These are phyloP conservation scores for Terfezia boudieri DNA, from an alignment of 495 filamentous ascomycete genomes.

Conservation along the genomic window DNA sequence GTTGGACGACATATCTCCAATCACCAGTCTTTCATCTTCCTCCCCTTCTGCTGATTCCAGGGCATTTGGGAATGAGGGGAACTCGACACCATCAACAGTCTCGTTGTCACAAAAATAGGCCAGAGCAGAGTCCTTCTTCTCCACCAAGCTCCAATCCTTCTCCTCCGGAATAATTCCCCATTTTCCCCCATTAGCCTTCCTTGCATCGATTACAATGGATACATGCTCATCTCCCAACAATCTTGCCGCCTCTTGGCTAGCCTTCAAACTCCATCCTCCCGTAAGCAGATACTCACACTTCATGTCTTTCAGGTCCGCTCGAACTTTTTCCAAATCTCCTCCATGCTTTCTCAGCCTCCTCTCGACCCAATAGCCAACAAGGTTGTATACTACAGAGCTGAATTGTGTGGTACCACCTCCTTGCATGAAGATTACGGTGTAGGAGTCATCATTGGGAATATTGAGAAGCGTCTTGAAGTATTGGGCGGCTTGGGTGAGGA, in stretches of 20 bases:
- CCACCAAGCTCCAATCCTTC: slow-evolving; percentile 52
- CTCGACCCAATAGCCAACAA: slow-evolving; percentile 63
- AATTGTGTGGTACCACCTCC: slow-evolving; percentile 35
- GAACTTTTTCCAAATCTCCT: slow-evolving; percentile 30
- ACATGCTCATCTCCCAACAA: slow-evolving; percentile 55
- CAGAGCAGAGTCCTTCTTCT: slow-evolving; percentile 39
- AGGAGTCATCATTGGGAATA: slow-evolving; percentile 14
- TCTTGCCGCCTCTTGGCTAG: slow-evolving; percentile 60
- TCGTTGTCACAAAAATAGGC: slow-evolving; percentile 91
- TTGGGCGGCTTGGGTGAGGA: slow-evolving; percentile 19
- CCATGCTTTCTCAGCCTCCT: slow-evolving; percentile 25
- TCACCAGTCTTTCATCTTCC: slow-evolving; percentile 34
- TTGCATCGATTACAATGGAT: slow-evolving; percentile 53
- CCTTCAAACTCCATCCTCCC: slow-evolving; percentile 82
- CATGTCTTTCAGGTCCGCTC: slow-evolving; percentile 37
- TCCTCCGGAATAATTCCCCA: slow-evolving; percentile 67
- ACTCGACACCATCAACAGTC: slow-evolving; percentile 90
- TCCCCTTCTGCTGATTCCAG: slow-evolving; percentile 15
- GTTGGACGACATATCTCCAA: slow-evolving; percentile 75
- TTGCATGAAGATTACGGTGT: slow-evolving; percentile 17
- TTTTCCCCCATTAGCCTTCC: slow-evolving; percentile 52
- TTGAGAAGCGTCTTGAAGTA: slow-evolving; percentile 13
- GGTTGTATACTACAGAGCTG: slow-evolving; percentile 18
- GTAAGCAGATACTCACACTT: slow-evolving; percentile 80
- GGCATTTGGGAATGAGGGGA: slow-evolving; percentile 45